Percentiles rank a stretch among this genome's conserved stretches.
phyloP scores from a whole-genome alignment of 2,329 filamentous ascomycete species.

The Botryotinia globosa region DNA sequence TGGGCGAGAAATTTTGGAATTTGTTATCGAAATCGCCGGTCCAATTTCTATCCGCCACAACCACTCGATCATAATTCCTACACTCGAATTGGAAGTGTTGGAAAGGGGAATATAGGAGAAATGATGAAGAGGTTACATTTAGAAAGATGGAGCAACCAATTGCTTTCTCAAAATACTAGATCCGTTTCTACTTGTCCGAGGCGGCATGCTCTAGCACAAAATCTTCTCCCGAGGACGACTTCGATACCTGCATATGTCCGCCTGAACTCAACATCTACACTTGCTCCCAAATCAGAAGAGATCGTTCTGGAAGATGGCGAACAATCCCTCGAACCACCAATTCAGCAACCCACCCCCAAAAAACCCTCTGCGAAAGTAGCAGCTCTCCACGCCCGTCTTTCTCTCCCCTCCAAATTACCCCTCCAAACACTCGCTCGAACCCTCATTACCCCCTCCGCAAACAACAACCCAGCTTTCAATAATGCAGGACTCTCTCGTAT shows the following conservation, averaged over 20 bases:
- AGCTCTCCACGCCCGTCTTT: slow-evolving; percentile 85
- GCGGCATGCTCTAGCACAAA: slow-evolving; percentile 49
- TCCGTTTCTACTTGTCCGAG: slow-evolving; percentile 44
- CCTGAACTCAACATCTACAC: slow-evolving; percentile 27
- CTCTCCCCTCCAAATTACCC: slow-evolving; percentile 77
- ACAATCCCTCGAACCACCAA: neutral
- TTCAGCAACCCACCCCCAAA: neutral
- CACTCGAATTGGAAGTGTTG: slow-evolving; percentile 16
- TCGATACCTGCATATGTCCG: slow-evolving; percentile 42
- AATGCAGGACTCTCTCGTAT: slow-evolving; percentile 80
- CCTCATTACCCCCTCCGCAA: slow-evolving; percentile 82
- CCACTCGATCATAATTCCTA: slow-evolving; percentile 1
- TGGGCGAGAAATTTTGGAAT: slow-evolving; percentile 22
- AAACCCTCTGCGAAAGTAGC: slow-evolving; percentile 78
- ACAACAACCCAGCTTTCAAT: slow-evolving; percentile 77
- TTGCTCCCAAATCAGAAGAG: slow-evolving; percentile 23
- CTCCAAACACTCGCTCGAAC: slow-evolving; percentile 81
- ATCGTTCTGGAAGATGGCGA: slow-evolving; percentile 33
- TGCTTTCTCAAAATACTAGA: slow-evolving; percentile 47
- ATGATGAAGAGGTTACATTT: slow-evolving; percentile 61
- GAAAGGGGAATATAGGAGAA: slow-evolving; percentile 22
- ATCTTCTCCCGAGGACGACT: slow-evolving; percentile 46
- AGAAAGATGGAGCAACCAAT: slow-evolving; percentile 58
- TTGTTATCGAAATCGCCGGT: slow-evolving; percentile 17
- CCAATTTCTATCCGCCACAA: slow-evolving; percentile 4